Percentiles rank a stretch among this genome's conserved stretches.
These are phyloP conservation scores for Neopestalotiopsis rosae DNA, from an alignment of 2,329 filamentous ascomycete species.

Conservation along the genomic window DNA sequence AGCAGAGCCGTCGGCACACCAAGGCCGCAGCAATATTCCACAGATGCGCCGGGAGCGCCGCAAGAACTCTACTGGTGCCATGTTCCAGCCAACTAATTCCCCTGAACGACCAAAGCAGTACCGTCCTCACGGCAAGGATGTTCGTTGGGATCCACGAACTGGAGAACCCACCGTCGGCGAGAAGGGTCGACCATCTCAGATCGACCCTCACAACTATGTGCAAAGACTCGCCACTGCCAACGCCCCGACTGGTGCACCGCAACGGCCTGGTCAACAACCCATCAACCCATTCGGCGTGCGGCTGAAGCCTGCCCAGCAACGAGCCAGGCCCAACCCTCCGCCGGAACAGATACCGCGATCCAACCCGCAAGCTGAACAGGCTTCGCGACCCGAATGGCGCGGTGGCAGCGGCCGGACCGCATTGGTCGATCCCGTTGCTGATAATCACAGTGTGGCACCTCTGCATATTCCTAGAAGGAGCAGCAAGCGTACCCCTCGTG, in stretches of 20 bases:
- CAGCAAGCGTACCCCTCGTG: slow-evolving; percentile 45
- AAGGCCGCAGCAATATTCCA: slow-evolving; percentile 51
- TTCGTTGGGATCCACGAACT: slow-evolving; percentile 69
- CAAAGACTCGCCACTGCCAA: slow-evolving; percentile 39
- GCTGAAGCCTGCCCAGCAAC: slow-evolving; percentile 38
- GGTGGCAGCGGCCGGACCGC: slow-evolving; percentile 72
- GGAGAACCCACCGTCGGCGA: slow-evolving; percentile 67
- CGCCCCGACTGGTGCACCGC: slow-evolving; percentile 32
- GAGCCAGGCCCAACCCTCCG: slow-evolving; percentile 26
- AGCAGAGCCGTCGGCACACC: slow-evolving; percentile 27
- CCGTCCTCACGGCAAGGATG: slow-evolving; percentile 43
- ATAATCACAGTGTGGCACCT: slow-evolving; percentile 62
- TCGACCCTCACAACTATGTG: slow-evolving; percentile 57
- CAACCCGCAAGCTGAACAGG: slow-evolving; percentile 29
- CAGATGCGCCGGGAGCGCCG: slow-evolving; percentile 57
- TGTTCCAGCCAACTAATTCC: slow-evolving; percentile 45
- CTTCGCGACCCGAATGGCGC: slow-evolving; percentile 68
- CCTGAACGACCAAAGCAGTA: slow-evolving; percentile 40
- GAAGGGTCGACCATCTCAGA: slow-evolving; percentile 60
- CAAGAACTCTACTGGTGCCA: slow-evolving; percentile 47
- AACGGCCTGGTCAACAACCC: neutral
- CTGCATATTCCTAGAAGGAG: slow-evolving; percentile 60
- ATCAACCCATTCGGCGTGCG: slow-evolving; percentile 47
- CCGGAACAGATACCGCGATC: slow-evolving; percentile 14
- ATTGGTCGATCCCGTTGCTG: slow-evolving; percentile 68